Percentiles rank a stretch among this genome's conserved stretches.
phyloP scores from a whole-genome alignment of 805 yeast genomes.

The Brettanomyces naardenensis region DNA sequence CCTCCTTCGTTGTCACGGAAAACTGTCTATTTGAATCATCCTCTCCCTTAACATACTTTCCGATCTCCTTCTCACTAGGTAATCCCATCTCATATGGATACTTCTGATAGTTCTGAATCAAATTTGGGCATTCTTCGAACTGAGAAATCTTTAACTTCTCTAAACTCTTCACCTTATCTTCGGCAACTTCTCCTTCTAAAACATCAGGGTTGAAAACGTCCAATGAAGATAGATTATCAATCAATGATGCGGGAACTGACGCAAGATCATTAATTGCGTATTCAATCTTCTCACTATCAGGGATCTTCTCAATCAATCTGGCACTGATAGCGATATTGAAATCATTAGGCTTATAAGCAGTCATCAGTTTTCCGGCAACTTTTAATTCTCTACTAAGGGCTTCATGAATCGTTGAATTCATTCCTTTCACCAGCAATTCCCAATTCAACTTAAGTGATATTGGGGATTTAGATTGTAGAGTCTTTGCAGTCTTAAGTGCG shows the following conservation, averaged over 20 bases:
- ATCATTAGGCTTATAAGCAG: conserved; percentile 34
- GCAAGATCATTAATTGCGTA: conserved; percentile 39
- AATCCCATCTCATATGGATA: conserved; percentile 67
- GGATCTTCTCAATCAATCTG: conserved; percentile 39
- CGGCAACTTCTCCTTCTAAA: conserved; percentile 9
- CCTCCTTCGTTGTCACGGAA: conserved; percentile 63
- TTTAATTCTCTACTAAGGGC: conserved; percentile 68
- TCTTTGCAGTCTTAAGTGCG: conserved; percentile 49
- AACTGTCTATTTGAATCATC: conserved; percentile 58
- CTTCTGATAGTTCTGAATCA: conserved; percentile 29
- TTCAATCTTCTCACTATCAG: conserved; percentile 16
- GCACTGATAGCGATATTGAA: conserved; percentile 47
- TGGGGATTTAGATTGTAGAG: conserved; percentile 61
- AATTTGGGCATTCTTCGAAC: conserved; percentile 25
- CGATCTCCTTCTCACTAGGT: conserved; percentile 64
- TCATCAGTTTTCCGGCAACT: conserved; percentile 70
- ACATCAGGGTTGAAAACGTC: conserved; percentile 21
- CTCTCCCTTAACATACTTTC: conserved; percentile 59
- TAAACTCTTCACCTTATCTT: conserved; percentile 17
- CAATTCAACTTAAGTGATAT: conserved; percentile 70
- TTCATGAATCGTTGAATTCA: conserved; percentile 46
- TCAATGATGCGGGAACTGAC: conserved; percentile 56
- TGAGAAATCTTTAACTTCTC: conserved; percentile 30
- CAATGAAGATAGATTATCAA: conserved; percentile 37
- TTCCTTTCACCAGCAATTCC: conserved; percentile 57